Base-by-base conservation (phyloP, 495 filamentous ascomycete genomes). In the Cryomyces antarcticus region DNA sequence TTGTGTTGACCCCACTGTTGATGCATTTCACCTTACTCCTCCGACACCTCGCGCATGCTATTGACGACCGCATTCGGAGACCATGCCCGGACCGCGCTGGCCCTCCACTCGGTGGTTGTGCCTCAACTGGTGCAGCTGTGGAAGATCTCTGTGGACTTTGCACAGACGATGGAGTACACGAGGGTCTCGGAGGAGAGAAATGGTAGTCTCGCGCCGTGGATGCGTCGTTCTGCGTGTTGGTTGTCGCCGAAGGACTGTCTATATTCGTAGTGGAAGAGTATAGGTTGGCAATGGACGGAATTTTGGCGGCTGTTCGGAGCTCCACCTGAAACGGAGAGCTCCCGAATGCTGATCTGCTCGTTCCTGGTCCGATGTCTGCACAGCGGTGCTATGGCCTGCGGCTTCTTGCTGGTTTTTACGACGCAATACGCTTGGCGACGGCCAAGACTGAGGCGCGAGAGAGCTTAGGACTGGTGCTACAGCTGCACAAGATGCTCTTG, bases 11-110 rank as follows among this genome's bases (percentile, higher is more conserved):
- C 41, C 82, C 82, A 52, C 66, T 67, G 61, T 93, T 93, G 62
- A 84, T 76, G 57, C 69, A 81, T 64, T 86, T 88, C 58, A 86
- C 79, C 57, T 88, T 88, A 57, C 76, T 81, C 55, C 78, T 76
- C 43, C 81, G 72, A 63, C 82, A 88, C 41, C 75, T 68, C 46
- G 71, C 69, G 59, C 82, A 88, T 48, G 82, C 82, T 49, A 88
- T 84, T 49, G 77, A 81, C 39, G 80, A 84, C 42, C 82, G 69
- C 73, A 85, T 78, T 24, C 59, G 57, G 44, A 50, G 46, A 9
- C 12, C 9, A 9, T 35, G 9, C 3, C 1, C 33, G 12, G 9
- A 12, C 7, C 33, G 33, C 33, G 3, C 33, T 24, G 17, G 17
- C 9, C 33, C 33, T 12, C 9, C 33, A 9, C 12, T 12, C 33